Base-by-base conservation (phyloP, 805 yeast species). In the Brettanomyces sp. region DNA sequence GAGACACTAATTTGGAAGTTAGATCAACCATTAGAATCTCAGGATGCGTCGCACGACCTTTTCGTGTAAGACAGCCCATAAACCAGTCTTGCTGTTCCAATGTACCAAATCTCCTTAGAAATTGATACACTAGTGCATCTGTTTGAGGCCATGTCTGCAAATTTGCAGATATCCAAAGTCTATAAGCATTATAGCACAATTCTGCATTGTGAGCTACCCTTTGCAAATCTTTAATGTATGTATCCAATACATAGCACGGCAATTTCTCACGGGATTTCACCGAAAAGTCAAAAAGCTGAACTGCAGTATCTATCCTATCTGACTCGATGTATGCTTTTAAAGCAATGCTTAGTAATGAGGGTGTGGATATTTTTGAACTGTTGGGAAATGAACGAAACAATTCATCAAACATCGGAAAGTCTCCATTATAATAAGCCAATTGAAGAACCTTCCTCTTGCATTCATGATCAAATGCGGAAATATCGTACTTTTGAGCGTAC, bases 241-340 rank as follows among this genome's bases (percentile, higher is more conserved):
- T 42, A 37, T 53, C 53, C 24, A 59, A 43, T 12, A 60, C 33
- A 32, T 41, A 46, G 11, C 48, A 38, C 1, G 58, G 52, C 23
- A 56, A 42, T 14, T 34, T 28, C 4, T 36, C 38, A 5, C 52
- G 49, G 3, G 62, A 42, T 53, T 58, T 48, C 2, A 60, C 61
- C n/a, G 56, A 51, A 42, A 56, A 62, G 36, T 56, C 58, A 44
- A 60, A 62, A 8, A 62, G 41, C 49, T 57, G 61, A 3, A 52
- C 51, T 6, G 66, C 64, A 47, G 52, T 48, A 28, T 50, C 49
- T 12, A 59, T 50, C 41, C 58, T 56, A 34, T 55, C 62, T 6
- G 58, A 49, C 36, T 54, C 49, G 4, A 60, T 35, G 48, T 57
- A 58, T 11, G 56, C 54, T 36, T 52, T 51, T 37, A 61, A 47